Conservation (phyloP, 1,139 yeast genomes). For the Saccharomyces hybrid region DNA sequence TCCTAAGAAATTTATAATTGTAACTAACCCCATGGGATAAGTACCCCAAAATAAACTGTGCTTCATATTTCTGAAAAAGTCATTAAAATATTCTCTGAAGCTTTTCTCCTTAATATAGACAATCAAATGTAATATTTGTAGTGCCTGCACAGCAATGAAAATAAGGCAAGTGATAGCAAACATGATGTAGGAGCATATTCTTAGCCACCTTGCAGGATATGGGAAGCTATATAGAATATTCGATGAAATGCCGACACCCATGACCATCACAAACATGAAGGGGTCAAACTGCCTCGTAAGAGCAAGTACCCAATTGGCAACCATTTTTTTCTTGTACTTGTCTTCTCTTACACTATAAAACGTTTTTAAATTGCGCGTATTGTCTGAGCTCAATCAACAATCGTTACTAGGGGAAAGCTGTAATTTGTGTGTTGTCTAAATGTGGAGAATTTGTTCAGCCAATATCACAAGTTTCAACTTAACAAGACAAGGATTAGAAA, state of each 20-base stretch:
- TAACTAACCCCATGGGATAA: slow-evolving; percentile 67
- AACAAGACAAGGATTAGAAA: not conserved
- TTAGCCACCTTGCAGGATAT: slow-evolving; percentile 54
- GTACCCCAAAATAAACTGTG: slow-evolving; percentile 66
- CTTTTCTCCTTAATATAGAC: slow-evolving; percentile 10
- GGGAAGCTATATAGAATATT: slow-evolving; percentile 58
- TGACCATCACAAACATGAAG: slow-evolving; percentile 61
- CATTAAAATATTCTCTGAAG: slow-evolving; percentile 12
- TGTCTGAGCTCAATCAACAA: not conserved
- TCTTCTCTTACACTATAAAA: not conserved
- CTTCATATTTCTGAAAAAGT: slow-evolving; percentile 33
- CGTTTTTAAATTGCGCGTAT: not conserved
- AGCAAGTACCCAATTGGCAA: not conserved
- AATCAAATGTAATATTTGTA: slow-evolving; percentile 19
- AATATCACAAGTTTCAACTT: not conserved
- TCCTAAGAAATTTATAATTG: slow-evolving; percentile 50
- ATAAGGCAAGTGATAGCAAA: slow-evolving; percentile 48
- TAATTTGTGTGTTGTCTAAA: not conserved
- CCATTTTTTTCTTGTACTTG: not conserved
- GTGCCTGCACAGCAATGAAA: slow-evolving; percentile 38
- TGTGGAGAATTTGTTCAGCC: not conserved
- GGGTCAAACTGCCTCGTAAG: slow-evolving; percentile 38
- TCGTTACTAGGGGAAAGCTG: not conserved
- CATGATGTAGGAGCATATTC: slow-evolving; percentile 49
- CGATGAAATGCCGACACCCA: slow-evolving; percentile 78